A percentile compares a stretch with the other conserved stretches of the same genome.
phyloP scores from a whole-genome alignment of 2,329 filamentous ascomycete species.

The Phoma herbarum region DNA sequence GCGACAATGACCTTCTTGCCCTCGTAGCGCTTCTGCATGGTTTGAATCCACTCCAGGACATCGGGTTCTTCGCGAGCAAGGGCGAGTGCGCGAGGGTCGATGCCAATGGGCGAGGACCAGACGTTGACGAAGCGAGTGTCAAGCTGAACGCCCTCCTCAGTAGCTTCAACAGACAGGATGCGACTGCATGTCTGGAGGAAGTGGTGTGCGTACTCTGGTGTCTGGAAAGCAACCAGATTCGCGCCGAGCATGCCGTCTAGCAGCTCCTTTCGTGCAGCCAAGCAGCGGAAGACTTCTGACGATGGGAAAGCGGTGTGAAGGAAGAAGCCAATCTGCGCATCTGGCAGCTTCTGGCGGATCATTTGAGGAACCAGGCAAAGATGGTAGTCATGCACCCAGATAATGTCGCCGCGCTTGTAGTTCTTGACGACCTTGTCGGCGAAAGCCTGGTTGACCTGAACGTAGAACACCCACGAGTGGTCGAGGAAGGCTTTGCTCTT shows the following conservation, averaged over 20 bases:
- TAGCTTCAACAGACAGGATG: conserved; percentile 87
- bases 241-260: conserved; percentile 93
- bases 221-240: conserved; percentile 93
- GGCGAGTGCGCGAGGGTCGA: conserved; percentile 81
- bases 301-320: conserved; percentile 95
- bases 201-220: conserved; percentile 89
- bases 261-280: conserved; percentile 85
- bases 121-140: conserved; percentile 95
- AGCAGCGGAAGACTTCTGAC: conserved; percentile 92
- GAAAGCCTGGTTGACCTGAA: conserved; percentile 90
- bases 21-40: conserved; percentile 82
- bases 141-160: conserved; percentile 84
- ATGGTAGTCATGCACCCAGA: conserved; percentile 98
- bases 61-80: conserved; percentile 74
- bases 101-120: conserved; percentile 84
- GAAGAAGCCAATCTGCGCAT: conserved; percentile 96
- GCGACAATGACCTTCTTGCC: conserved; percentile 92
- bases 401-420: conserved; percentile 91
- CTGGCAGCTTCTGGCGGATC: conserved; percentile 87
- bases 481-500: conserved; percentile 99
- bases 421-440: conserved; percentile 88
- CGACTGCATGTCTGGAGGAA: conserved; percentile 96
- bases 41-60: conserved; percentile 79
- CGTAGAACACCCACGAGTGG: conserved; percentile 95
- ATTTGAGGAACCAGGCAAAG: conserved; percentile 87